A percentile compares a stretch with the other conserved stretches of the same genome.
phyloP scores from a whole-genome alignment of 768 basidiomycete species.

The Boletales sp. region DNA sequence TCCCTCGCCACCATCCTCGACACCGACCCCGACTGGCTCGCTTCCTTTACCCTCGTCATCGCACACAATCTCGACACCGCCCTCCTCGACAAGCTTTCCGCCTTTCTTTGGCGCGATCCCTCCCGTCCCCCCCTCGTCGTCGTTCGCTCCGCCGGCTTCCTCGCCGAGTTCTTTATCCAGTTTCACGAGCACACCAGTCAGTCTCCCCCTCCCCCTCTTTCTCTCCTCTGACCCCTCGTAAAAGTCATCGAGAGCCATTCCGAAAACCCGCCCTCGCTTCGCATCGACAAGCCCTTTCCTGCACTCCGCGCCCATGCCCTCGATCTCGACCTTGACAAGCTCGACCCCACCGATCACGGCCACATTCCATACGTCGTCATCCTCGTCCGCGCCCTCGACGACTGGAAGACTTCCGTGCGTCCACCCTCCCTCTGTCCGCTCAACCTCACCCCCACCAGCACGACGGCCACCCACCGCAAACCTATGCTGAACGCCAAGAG shows the following conservation, averaged over 20 bases:
- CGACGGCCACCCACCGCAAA: slow-evolving; percentile 52
- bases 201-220: slow-evolving; percentile 23
- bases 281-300: slow-evolving; percentile 88
- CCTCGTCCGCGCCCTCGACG: slow-evolving; percentile 75
- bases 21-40: slow-evolving; percentile 48
- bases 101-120: slow-evolving; percentile 64
- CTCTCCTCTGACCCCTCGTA: not conserved
- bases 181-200: slow-evolving; percentile 83
- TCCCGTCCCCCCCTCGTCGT: slow-evolving; percentile 65
- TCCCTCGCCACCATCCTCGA: slow-evolving; percentile 58
- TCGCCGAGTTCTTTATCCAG: slow-evolving; percentile 43
- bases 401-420: slow-evolving; percentile 77
- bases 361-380: slow-evolving; percentile 92
- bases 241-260: slow-evolving; percentile 89
- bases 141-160: slow-evolving; percentile 70
- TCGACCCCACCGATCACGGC: slow-evolving; percentile 87
- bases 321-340: slow-evolving; percentile 64
- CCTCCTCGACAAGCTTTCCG: slow-evolving; percentile 55
- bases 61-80: slow-evolving; percentile 70
- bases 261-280: slow-evolving; percentile 68
- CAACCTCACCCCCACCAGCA: slow-evolving; percentile 45
- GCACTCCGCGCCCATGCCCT: slow-evolving; percentile 70
- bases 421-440: not conserved
- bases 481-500: slow-evolving; percentile 60
- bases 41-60: slow-evolving; percentile 75